Evolutionary conservation across 2,329 filamentous ascomycete genomes (phyloP).

Genomic region (Aspergillus sp.): DNA sequence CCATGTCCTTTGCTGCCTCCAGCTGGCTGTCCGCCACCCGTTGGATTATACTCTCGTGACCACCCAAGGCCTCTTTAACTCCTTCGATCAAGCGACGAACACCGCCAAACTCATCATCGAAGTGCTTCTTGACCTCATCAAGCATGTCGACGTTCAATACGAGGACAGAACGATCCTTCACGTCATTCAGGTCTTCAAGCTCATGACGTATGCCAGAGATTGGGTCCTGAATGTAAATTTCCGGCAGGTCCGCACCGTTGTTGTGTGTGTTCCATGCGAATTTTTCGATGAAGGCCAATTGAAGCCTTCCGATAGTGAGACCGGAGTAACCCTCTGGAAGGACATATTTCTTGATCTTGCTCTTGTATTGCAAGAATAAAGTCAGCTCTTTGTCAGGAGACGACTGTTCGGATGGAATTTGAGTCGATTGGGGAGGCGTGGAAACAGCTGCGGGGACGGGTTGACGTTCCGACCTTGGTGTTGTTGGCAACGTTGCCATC

Average conservation of each 20-base stretch:
- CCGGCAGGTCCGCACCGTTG: conserved; percentile 86
- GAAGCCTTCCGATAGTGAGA: conserved; percentile 80
- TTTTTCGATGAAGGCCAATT: conserved; percentile 97
- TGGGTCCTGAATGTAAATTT: conserved; percentile 97
- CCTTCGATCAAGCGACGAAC: conserved; percentile 81
- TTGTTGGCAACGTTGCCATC: conserved; percentile 21
- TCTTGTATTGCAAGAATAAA: conserved; percentile 93
- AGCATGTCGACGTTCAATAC: conserved; percentile 89
- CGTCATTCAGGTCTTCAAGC: conserved; percentile 85
- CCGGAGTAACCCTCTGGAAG: conserved; percentile 80
- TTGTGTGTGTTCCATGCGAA: conserved; percentile 98
- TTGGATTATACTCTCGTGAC: conserved; percentile 78
- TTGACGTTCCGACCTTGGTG: conserved; percentile 24
- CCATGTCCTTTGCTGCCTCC: conserved; percentile 84
- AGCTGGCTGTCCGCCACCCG: conserved; percentile 87
- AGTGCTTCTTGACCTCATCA: conserved; percentile 94
- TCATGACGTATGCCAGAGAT: conserved; percentile 96
- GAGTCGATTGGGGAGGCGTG: conserved; percentile 49
- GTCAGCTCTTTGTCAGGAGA: conserved; percentile 82
- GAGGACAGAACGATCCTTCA: conserved; percentile 93
- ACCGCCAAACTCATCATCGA: conserved; percentile 84
- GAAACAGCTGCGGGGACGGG: conserved; percentile 21
- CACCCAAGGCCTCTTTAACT: conserved; percentile 78
- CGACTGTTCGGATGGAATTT: conserved; percentile 61
- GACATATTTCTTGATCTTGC: conserved; percentile 94